These are phyloP conservation scores for Agaricales sp. DNA, from an alignment of 1,284 basidiomycete species.

Conservation along the genomic window DNA sequence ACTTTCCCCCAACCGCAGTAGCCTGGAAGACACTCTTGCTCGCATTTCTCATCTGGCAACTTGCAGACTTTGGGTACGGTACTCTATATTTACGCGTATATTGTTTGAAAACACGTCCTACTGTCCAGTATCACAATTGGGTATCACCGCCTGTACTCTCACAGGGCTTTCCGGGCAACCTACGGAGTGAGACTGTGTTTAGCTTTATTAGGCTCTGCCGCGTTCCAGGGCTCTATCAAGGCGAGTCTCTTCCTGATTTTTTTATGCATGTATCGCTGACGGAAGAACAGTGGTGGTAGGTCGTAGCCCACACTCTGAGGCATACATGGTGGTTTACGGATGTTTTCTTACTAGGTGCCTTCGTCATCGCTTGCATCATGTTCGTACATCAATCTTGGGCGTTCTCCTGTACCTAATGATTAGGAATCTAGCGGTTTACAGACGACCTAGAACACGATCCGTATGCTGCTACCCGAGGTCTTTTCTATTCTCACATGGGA, in stretches of 20 bases:
- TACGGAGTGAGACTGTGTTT: constrained; percentile 45
- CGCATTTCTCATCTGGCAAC: constrained; percentile 53
- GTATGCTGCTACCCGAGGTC: constrained; percentile 66
- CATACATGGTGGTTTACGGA: too few species aligned
- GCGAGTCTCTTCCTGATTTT: constrained; percentile 12
- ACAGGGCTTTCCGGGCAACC: constrained; percentile 56
- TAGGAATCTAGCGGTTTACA: constrained; percentile 48
- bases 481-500: constrained; percentile 72
- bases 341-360: constrained; percentile 42
- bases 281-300: constrained; percentile 36
- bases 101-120: not conserved
- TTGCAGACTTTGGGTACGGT: constrained; percentile 60
- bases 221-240: constrained; percentile 58
- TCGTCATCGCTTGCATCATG: constrained; percentile 68
- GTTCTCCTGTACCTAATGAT: too few species aligned
- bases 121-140: constrained; percentile 54
- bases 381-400: constrained; percentile 22
- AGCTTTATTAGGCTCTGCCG: constrained; percentile 59
- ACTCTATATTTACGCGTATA: constrained; percentile 10
- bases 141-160: constrained; percentile 71
- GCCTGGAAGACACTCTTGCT: constrained; percentile 38
- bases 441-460: constrained; percentile 68
- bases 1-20: constrained; percentile 36
- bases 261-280: not conserved
- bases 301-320: too few species aligned